Evolutionary conservation across 768 basidiomycete genomes (phyloP), one percentile per base, ranked within the genome.

Genomic region (Mycena albidolilacea): DNA sequence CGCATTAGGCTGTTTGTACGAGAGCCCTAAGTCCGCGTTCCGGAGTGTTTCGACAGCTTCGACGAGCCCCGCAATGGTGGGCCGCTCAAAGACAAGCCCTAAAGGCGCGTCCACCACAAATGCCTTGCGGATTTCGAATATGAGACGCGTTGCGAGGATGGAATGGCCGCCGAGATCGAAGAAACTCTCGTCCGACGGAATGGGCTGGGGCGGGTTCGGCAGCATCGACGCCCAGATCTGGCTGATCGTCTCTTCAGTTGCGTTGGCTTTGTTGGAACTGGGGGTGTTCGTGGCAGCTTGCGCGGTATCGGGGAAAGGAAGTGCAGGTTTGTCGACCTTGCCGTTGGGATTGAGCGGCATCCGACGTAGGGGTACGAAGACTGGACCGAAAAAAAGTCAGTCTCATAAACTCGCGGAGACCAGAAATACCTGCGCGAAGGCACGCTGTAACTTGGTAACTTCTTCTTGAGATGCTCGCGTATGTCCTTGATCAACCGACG

Each of bases 291-390:
- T 77, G 8, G 87, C 84, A 1, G 87, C 88, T 71, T 94, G 91
- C 5, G 92, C 94, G 0, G 98, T 99, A 82, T 99, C 98, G 8
- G 98, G 98, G 92, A 99, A 99, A 12, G 98, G 98, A 58, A 99
- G 90, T 0, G 95, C 95, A 0, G 98, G 97, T 80, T 99, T 99
- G 86, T 99, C 98, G 81, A 99, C 93, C 84, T 99, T 99, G 73
- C 98, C 98, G 80, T 99, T 99, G 8, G 98, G 98, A 78, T 98
- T 99, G 63, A 99, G 89, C 21, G 98, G 98, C 95, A 99, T 97
- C 67, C 96, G 93, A 63, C 89, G 89, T 37, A 99, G 89, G 0
- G 98, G 98, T 39, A 99, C 96, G 75, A 98, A 97, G 30, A 99
- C 97, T 95, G 44, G 14, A 5, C 70, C 39, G 19, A 67, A 23